These are phyloP conservation scores for Fraxinus ornus DNA, from an alignment of 305 asterid species.

Conservation along the genomic window DNA sequence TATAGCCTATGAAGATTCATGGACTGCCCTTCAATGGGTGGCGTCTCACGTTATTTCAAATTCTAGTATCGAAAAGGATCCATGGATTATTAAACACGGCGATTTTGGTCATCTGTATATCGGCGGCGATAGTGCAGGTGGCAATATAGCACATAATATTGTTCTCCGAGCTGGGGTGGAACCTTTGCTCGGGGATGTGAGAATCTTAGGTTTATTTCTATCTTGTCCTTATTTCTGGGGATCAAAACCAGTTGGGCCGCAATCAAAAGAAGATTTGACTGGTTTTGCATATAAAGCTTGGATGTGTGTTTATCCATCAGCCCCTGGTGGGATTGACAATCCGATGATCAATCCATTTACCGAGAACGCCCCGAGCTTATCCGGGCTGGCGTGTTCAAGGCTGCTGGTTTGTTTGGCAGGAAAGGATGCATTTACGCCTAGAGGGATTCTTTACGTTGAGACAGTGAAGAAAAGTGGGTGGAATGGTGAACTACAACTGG, in stretches of 20 bases:
- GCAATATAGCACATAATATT: slow-evolving; percentile 47
- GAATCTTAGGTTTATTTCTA: slow-evolving; percentile 39
- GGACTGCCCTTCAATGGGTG: slow-evolving; percentile 37
- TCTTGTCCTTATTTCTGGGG: slow-evolving; percentile 46
- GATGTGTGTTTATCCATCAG: slow-evolving; percentile 25
- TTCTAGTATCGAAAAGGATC: not conserved
- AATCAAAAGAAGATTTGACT: slow-evolving; percentile 17
- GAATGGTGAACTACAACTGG: slow-evolving; percentile 36
- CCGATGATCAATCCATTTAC: slow-evolving; percentile 34
- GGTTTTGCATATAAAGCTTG: slow-evolving; percentile 15
- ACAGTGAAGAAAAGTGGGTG: slow-evolving; percentile 36
- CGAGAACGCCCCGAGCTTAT: slow-evolving; percentile 34
- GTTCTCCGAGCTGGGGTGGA: too few relatives aligned
- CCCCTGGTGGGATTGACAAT: slow-evolving; percentile 28
- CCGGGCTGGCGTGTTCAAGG: slow-evolving; percentile 28
- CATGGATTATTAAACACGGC: slow-evolving; percentile 39
- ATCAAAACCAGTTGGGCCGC: slow-evolving; percentile 23
- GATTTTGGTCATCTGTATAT: slow-evolving; percentile 25
- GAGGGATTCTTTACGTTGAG: slow-evolving; percentile 28
- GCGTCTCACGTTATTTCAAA: slow-evolving; percentile 15
- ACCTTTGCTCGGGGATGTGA: slow-evolving; percentile 31
- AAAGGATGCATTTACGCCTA: slow-evolving; percentile 27
- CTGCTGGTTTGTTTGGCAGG: slow-evolving; percentile 31
- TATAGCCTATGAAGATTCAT: slow-evolving; percentile 36
- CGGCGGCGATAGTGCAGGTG: slow-evolving; percentile 47